Percentiles rank a stretch among this genome's conserved stretches.
Evolutionary conservation across 306 rosid species (phyloP).

Genomic region (Prunus padus): DNA sequence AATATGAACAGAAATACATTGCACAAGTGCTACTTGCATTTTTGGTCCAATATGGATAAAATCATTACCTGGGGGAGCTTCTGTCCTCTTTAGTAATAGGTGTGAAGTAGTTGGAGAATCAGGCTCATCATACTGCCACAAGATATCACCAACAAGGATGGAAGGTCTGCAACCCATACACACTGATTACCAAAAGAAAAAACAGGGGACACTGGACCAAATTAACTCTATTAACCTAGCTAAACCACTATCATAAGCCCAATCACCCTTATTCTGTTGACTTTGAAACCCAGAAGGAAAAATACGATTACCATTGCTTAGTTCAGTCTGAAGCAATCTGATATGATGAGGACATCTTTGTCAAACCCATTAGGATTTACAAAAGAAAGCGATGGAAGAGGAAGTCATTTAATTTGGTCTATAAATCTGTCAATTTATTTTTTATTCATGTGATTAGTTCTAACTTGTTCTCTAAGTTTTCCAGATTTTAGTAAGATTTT

Average conservation of each 20-base stretch:
- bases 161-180: conserved; percentile 75
- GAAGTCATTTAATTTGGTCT: too few relatives aligned
- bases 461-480: too few relatives aligned
- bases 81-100: conserved; percentile 71
- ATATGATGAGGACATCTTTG: too few relatives aligned
- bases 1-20: not conserved
- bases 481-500: too few relatives aligned
- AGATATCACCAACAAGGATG: conserved; percentile 90
- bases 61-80: conserved; percentile 59
- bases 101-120: conserved; percentile 56
- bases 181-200: conserved; percentile 14
- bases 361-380: too few relatives aligned
- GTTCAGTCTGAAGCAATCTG: not conserved
- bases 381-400: too few relatives aligned
- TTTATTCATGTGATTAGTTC: too few relatives aligned
- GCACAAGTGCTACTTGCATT: not conserved
- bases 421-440: too few relatives aligned
- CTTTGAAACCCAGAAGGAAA: not conserved
- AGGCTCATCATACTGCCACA: conserved; percentile 77
- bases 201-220: not conserved
- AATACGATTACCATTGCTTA: not conserved
- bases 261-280: not conserved
- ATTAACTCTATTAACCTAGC: not conserved
- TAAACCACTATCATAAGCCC: not conserved
- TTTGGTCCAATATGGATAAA: not conserved